phyloP scores from a whole-genome alignment of 2,329 filamentous ascomycete genomes.

The Arthrobotrys megalospora region DNA sequence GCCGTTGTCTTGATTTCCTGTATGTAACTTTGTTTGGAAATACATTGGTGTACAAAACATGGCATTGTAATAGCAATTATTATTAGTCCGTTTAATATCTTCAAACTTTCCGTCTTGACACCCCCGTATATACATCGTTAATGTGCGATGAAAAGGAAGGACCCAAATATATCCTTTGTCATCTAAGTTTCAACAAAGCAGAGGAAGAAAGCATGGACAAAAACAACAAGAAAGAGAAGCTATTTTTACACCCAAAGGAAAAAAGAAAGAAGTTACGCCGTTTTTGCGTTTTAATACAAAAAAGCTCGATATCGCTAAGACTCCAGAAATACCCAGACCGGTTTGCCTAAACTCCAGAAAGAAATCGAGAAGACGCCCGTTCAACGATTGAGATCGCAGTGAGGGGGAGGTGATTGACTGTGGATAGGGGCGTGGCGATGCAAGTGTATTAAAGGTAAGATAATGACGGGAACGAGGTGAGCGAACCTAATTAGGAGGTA shows the following conservation, averaged over 20 bases:
- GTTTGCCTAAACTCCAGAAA: slow-evolving; percentile 15
- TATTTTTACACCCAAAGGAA: slow-evolving; percentile 11
- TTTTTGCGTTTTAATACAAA: not conserved
- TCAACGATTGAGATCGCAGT: not conserved
- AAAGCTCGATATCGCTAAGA: slow-evolving; percentile 12
- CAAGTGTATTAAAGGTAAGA: not conserved
- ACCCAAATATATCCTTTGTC: not conserved
- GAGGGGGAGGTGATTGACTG: not conserved
- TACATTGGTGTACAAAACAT: too few species aligned
- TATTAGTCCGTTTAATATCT: not conserved
- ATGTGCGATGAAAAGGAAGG: not conserved
- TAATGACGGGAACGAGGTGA: not conserved
- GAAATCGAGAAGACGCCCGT: not conserved
- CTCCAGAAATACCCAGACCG: slow-evolving; percentile 3
- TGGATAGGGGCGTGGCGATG: not conserved
- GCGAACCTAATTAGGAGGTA: not conserved
- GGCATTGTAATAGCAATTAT: not conserved
- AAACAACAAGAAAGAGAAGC: not conserved
- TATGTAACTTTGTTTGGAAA: too few species aligned
- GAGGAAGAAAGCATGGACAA: not conserved
- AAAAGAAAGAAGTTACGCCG: not conserved
- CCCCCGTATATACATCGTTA: not conserved
- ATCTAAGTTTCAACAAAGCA: not conserved
- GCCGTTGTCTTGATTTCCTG: too few species aligned
- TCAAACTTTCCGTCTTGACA: not conserved